Percentiles rank a stretch among this genome's conserved stretches.
Evolutionary conservation across 208 protist genomes (phyloP).

Genomic region (Wallacemonas sp.): DNA sequence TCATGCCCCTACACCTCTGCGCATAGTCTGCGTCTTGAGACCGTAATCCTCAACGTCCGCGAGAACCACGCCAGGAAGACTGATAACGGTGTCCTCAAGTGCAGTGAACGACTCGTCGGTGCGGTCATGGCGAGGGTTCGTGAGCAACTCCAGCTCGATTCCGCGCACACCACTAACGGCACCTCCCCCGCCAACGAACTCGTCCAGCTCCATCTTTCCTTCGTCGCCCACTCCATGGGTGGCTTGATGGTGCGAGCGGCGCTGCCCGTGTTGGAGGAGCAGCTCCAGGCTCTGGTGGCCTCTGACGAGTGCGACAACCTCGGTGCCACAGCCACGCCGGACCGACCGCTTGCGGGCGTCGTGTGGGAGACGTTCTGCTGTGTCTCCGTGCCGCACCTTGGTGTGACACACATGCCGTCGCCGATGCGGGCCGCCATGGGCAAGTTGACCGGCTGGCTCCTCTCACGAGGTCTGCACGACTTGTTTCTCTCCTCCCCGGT

Average conservation of each 20-base stretch:
- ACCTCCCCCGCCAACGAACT: neutral
- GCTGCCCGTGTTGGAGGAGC: slow-evolving; percentile 27
- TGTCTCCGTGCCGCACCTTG: slow-evolving; percentile 51
- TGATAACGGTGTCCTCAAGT: slow-evolving; percentile 38
- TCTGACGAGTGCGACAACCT: neutral
- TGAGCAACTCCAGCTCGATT: neutral
- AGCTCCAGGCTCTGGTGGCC: neutral
- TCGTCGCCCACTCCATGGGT: slow-evolving; percentile 62
- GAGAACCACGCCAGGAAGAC: slow-evolving; percentile 29
- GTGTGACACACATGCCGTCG: slow-evolving; percentile 43
- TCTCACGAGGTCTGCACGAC: slow-evolving; percentile 38
- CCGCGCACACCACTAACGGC: neutral
- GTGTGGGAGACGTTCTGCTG: slow-evolving; percentile 54
- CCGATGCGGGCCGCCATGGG: slow-evolving; percentile 25
- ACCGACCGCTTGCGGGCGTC: slow-evolving; percentile 5
- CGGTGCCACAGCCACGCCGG: neutral
- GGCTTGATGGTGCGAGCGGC: slow-evolving; percentile 60
- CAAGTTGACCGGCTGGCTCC: slow-evolving; percentile 11
- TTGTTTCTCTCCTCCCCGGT: slow-evolving; percentile 31
- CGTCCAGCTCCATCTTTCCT: slow-evolving; percentile 38
- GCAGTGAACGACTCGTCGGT: slow-evolving; percentile 25
- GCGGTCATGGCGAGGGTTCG: slow-evolving; percentile 8
- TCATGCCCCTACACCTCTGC: no score
- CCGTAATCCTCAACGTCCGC: slow-evolving; percentile 23
- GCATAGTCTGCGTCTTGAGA: no score